Conservation (phyloP, 345 rosid species). For the Geranium rotundifolium region DNA sequence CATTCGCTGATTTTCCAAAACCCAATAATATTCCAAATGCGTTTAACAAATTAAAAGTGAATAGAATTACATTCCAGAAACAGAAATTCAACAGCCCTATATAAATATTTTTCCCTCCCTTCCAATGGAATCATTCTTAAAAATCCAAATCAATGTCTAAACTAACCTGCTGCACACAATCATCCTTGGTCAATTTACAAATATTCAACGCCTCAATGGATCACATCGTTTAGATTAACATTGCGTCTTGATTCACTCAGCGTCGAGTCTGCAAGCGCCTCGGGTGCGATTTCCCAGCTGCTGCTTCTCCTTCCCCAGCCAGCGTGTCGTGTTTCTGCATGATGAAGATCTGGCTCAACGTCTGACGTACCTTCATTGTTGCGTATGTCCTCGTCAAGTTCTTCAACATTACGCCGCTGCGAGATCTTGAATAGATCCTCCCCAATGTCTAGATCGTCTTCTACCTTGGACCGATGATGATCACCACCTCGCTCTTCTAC, state of each 20-base stretch:
- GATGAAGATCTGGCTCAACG: constrained; percentile 27
- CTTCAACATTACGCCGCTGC: constrained; percentile 69
- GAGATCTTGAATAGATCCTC: constrained; percentile 86
- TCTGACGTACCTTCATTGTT: constrained; percentile 63
- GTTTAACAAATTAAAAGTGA: too few relatives aligned
- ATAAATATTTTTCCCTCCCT: not conserved
- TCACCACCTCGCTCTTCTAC: constrained; percentile 34
- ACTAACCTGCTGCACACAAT: not conserved
- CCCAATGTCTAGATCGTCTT: constrained; percentile 82
- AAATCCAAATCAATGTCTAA: not conserved
- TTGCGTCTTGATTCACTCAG: constrained; percentile 41
- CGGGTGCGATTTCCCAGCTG: constrained; percentile 64
- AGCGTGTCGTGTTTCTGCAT: constrained; percentile 20
- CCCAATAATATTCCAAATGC: too few relatives aligned
- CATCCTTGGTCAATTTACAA: not conserved
- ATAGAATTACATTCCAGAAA: too few relatives aligned
- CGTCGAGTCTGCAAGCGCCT: constrained; percentile 35
- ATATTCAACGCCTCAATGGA: constrained; percentile 17
- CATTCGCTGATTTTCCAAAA: too few relatives aligned
- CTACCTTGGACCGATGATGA: constrained; percentile 70
- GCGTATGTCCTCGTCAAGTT: constrained; percentile 45
- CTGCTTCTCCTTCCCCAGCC: constrained; percentile 86
- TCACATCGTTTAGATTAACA: constrained; percentile 29
- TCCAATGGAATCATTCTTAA: too few relatives aligned
- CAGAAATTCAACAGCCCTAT: not conserved